A percentile compares a stretch with the other conserved stretches of the same genome.
phyloP scores from a whole-genome alignment of 2,329 filamentous ascomycete species.

The Pyricularia sp. region DNA sequence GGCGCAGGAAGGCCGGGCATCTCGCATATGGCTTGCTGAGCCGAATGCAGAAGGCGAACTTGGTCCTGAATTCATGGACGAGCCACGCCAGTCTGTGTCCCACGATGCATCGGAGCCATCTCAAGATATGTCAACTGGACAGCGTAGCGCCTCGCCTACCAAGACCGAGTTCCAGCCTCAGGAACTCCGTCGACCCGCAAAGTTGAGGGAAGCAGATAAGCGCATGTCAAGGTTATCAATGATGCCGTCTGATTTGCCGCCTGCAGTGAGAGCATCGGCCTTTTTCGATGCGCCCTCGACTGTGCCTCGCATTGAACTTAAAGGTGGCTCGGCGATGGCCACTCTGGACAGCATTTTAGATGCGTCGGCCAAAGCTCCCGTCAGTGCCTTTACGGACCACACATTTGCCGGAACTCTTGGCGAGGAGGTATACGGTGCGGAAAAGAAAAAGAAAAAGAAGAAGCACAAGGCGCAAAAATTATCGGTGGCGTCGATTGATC shows the following conservation, averaged over 20 bases:
- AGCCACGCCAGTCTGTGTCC: neutral
- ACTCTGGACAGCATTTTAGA: conserved; percentile 89
- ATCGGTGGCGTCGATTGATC: conserved; percentile 5
- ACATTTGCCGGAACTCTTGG: conserved; percentile 70
- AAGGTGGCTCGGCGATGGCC: conserved; percentile 74
- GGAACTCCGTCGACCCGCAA: conserved; percentile 18
- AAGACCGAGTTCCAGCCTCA: conserved; percentile 8
- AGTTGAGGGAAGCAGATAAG: conserved; percentile 21
- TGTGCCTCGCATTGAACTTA: conserved; percentile 43
- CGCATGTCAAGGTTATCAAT: conserved; percentile 27
- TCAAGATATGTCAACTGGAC: neutral
- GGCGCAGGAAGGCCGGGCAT: conserved; percentile 26
- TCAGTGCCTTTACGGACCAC: conserved; percentile 87
- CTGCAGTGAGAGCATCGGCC: conserved; percentile 80
- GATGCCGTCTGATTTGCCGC: conserved; percentile 51
- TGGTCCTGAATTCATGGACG: conserved; percentile 10
- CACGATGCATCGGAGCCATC: neutral
- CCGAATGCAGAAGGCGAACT: conserved; percentile 26
- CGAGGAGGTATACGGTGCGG: conserved; percentile 60
- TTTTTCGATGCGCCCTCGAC: conserved; percentile 71
- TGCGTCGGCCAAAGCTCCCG: conserved; percentile 78
- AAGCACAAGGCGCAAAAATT: conserved; percentile 13
- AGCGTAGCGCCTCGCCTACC: neutral
- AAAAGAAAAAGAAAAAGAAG: conserved; percentile 38
- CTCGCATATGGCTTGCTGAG: conserved; percentile 37